A percentile compares a stretch with the other conserved stretches of the same genome.
phyloP scores from a whole-genome alignment of 352 stramenopile genomes.

The Hyaloperonospora brassicae region DNA sequence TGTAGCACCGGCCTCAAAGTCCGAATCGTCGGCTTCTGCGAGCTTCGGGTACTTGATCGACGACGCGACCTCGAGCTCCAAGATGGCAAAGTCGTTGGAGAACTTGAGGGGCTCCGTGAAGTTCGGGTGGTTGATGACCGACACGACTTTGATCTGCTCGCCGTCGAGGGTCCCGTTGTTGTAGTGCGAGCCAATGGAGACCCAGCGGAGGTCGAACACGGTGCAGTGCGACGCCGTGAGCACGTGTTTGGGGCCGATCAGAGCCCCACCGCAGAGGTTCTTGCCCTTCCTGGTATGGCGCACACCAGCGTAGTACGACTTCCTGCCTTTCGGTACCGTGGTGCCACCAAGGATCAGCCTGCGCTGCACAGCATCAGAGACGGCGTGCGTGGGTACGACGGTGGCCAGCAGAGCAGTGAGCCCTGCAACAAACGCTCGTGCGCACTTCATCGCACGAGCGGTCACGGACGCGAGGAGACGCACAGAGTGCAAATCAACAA shows the following conservation, averaged over 20 bases:
- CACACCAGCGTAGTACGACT: constrained; percentile 34
- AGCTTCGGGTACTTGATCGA: constrained; percentile 31
- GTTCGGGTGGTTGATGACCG: constrained; percentile 40
- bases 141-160: constrained; percentile 40
- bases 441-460: constrained; percentile 20
- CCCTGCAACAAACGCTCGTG: constrained; percentile 11
- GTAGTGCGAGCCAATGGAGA: constrained; percentile 50
- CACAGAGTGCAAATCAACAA: no score
- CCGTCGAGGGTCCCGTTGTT: constrained; percentile 34
- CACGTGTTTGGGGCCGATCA: constrained; percentile 43
- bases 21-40: constrained; percentile 19
- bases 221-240: constrained; percentile 41
- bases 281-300: constrained; percentile 19
- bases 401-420: constrained; percentile 10
- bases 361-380: constrained; percentile 12
- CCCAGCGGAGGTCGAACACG: constrained; percentile 32
- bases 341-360: constrained; percentile 45
- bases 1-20: constrained; percentile 24
- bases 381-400: not conserved
- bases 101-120: constrained; percentile 24
- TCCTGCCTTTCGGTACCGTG: constrained; percentile 29
- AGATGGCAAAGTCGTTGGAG: constrained; percentile 47
- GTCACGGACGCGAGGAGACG: not conserved
- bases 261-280: constrained; percentile 27
- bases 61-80: constrained; percentile 36